A percentile compares a stretch with the other conserved stretches of the same genome.
These are phyloP conservation scores for Harringtonia aguacate DNA, from an alignment of 2,329 filamentous ascomycete species.

Conservation along the genomic window DNA sequence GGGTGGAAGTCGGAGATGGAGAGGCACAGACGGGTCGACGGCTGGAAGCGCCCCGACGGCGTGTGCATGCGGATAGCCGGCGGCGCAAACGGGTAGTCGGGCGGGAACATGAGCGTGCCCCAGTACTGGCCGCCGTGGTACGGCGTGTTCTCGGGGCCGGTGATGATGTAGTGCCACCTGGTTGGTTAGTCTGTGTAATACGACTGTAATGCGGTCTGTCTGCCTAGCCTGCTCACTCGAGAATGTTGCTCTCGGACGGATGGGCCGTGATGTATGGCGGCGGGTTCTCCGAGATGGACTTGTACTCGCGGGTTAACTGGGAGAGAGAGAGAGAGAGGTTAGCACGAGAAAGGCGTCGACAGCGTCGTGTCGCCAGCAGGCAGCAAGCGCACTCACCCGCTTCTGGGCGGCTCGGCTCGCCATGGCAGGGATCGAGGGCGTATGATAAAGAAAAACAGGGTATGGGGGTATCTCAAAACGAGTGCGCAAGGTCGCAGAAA, in stretches of 20 bases:
- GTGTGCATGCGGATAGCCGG: conserved; percentile 99
- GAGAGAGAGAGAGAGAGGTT: background rate
- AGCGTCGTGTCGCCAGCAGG: background rate
- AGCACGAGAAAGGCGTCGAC: too few relatives aligned
- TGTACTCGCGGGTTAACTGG: conserved; percentile 52
- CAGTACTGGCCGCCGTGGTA: conserved; percentile 96
- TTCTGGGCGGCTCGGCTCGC: conserved; percentile 64
- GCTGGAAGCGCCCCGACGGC: conserved; percentile 88
- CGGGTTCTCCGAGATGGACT: conserved; percentile 58
- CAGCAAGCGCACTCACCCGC: conserved; percentile 37
- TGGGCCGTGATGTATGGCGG: conserved; percentile 84
- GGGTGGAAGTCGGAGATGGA: conserved; percentile 97
- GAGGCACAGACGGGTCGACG: conserved; percentile 81
- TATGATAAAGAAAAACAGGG: too few relatives aligned
- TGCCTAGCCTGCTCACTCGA: conserved; percentile 50
- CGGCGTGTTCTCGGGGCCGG: conserved; percentile 84
- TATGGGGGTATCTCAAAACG: too few relatives aligned
- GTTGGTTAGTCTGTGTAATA: background rate
- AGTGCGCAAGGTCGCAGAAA: too few relatives aligned
- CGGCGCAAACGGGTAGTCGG: conserved; percentile 94
- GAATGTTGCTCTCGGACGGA: conserved; percentile 81
- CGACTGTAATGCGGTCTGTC: conserved; percentile 78
- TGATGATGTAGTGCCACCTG: conserved; percentile 92
- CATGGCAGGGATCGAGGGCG: too few relatives aligned
- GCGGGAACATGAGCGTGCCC: conserved; percentile 90